Evolutionary conservation across 2,329 filamentous ascomycete species (phyloP).

Genomic region (Immersiporthe knoxdaviesiana): DNA sequence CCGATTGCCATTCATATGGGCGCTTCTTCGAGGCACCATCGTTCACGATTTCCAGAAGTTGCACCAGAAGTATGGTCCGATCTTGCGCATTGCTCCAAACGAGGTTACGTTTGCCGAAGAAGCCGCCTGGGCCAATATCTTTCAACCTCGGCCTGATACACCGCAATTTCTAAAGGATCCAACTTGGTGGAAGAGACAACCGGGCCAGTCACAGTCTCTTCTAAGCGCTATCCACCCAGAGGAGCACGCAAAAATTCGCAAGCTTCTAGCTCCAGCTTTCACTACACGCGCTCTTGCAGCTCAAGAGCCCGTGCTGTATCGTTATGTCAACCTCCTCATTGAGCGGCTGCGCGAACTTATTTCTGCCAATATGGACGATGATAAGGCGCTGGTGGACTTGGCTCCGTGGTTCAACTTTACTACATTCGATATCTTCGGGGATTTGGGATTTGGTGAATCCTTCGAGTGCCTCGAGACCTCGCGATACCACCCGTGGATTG

Average conservation of each 20-base stretch:
- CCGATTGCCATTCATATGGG: slow-evolving; percentile 28
- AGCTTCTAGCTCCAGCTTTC: slow-evolving; percentile 35
- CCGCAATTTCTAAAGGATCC: slow-evolving; percentile 36
- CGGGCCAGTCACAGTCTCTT: slow-evolving; percentile 32
- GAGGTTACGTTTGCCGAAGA: slow-evolving; percentile 26
- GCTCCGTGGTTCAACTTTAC: slow-evolving; percentile 39
- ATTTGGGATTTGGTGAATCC: slow-evolving; percentile 48
- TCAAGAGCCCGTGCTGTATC: slow-evolving; percentile 37
- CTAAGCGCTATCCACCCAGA: slow-evolving; percentile 37
- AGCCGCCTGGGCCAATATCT: slow-evolving; percentile 16
- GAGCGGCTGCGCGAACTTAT: slow-evolving; percentile 31
- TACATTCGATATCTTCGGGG: slow-evolving; percentile 46
- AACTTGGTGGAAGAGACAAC: slow-evolving; percentile 36
- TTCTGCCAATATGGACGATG: not conserved
- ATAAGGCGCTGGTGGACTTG: slow-evolving; percentile 10
- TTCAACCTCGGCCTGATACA: slow-evolving; percentile 4
- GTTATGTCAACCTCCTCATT: slow-evolving; percentile 36
- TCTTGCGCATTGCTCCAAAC: slow-evolving; percentile 31
- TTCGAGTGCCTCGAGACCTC: slow-evolving; percentile 41
- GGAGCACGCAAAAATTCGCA: slow-evolving; percentile 33
- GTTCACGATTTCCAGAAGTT: slow-evolving; percentile 30
- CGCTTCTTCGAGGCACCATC: slow-evolving; percentile 30
- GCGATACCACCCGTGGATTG: slow-evolving; percentile 37
- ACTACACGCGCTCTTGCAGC: slow-evolving; percentile 34
- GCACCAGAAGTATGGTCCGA: slow-evolving; percentile 28